Percentiles rank a stretch among this genome's conserved stretches.
These are phyloP conservation scores for Tulasnella sp. DNA, from an alignment of 768 basidiomycete genomes.

Conservation along the genomic window DNA sequence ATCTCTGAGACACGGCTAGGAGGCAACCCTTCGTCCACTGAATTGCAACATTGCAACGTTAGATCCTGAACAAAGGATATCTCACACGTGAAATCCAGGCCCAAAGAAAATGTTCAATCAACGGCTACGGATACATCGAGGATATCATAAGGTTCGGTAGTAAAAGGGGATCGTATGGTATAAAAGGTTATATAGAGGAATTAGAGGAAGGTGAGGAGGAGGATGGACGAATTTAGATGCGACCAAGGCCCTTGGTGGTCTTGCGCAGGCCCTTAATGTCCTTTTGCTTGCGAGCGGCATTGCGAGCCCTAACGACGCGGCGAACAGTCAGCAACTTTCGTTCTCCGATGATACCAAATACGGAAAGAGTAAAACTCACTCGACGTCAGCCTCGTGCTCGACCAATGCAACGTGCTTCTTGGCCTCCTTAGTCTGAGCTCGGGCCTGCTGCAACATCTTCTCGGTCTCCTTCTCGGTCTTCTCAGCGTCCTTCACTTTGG, in stretches of 20 bases:
- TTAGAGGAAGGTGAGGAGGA: neutral
- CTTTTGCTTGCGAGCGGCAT: slow-evolving; percentile 6
- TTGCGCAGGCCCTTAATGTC: neutral
- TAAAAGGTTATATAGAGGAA: neutral
- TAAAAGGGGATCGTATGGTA: neutral
- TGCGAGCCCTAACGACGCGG: neutral
- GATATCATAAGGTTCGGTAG: slow-evolving; percentile 5
- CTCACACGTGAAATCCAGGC: neutral
- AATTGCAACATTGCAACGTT: too few species aligned
- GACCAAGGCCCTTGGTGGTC: slow-evolving; percentile 2
- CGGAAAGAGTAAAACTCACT: neutral
- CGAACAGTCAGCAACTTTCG: neutral
- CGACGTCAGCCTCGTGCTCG: neutral
- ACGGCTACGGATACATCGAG: neutral
- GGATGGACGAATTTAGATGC: neutral
- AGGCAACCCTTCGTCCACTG: too few species aligned
- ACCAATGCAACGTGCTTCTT: neutral
- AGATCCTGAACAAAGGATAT: too few species aligned
- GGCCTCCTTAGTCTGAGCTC: neutral
- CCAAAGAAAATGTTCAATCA: neutral
- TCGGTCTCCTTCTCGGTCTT: neutral
- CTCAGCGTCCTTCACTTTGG: neutral
- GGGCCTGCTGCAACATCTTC: neutral
- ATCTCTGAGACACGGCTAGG: too few species aligned
- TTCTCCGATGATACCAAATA: too few species aligned